Percentiles rank a stretch among this genome's conserved stretches.
Evolutionary conservation across 2,329 filamentous ascomycete species (phyloP).

Genomic region (Xylaria sp.): DNA sequence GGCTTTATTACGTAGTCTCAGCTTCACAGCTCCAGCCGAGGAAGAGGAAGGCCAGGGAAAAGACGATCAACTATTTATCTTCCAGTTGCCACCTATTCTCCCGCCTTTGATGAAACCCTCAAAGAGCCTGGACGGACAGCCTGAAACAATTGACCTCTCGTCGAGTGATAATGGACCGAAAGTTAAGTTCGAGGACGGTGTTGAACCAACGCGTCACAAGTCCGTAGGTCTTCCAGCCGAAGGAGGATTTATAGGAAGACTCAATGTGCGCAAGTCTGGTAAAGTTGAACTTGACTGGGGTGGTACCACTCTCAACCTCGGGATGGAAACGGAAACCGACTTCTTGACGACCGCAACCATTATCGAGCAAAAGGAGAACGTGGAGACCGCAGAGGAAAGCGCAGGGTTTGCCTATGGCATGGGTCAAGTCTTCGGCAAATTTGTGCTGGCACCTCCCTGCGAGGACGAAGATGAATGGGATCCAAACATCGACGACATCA

Average conservation of each 20-base stretch:
- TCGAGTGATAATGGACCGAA: slow-evolving; percentile 29
- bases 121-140: slow-evolving; percentile 38
- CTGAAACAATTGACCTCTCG: slow-evolving; percentile 43
- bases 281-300: slow-evolving; percentile 72
- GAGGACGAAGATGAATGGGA: slow-evolving; percentile 68
- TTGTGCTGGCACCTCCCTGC: slow-evolving; percentile 68
- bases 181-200: slow-evolving; percentile 46
- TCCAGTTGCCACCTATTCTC: slow-evolving; percentile 71
- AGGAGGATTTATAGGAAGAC: slow-evolving; percentile 68
- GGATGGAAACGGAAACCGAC: slow-evolving; percentile 59
- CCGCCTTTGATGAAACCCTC: slow-evolving; percentile 60
- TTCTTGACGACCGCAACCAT: slow-evolving; percentile 70
- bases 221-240: slow-evolving; percentile 56
- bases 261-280: slow-evolving; percentile 70
- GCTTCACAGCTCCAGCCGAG: slow-evolving; percentile 44
- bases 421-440: slow-evolving; percentile 71
- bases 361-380: slow-evolving; percentile 63
- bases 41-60: slow-evolving; percentile 41
- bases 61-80: slow-evolving; percentile 70
- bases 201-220: slow-evolving; percentile 43
- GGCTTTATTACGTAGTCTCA: slow-evolving; percentile 49
- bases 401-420: slow-evolving; percentile 67
- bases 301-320: slow-evolving; percentile 65
- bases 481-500: slow-evolving; percentile 52
- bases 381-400: slow-evolving; percentile 56